These are phyloP conservation scores for Xylariaceae sp. DNA, from an alignment of 2,329 filamentous ascomycete genomes.

Conservation along the genomic window DNA sequence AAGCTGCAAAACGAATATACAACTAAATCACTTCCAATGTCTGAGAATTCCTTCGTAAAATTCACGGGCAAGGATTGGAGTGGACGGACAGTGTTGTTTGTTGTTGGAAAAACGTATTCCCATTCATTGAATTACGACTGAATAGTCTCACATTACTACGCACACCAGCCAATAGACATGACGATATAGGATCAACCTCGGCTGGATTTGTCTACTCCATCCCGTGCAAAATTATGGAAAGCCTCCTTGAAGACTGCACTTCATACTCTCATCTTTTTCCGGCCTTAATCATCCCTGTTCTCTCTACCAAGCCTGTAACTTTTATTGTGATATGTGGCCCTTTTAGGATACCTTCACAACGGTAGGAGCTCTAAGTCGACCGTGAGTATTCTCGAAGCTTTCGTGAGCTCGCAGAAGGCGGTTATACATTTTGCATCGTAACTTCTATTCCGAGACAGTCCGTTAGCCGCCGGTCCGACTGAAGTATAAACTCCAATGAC, in stretches of 20 bases:
- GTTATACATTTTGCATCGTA: constrained; percentile 21
- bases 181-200: constrained; percentile 55
- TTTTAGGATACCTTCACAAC: constrained; percentile 45
- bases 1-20: background rate
- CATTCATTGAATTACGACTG: constrained; percentile 12
- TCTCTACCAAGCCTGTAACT: constrained; percentile 52
- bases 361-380: constrained; percentile 39
- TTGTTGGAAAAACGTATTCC: background rate
- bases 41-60: background rate
- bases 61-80: background rate
- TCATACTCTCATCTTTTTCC: constrained; percentile 42
- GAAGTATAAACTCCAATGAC: background rate
- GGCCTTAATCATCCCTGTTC: constrained; percentile 36
- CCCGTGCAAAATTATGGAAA: constrained; percentile 40
- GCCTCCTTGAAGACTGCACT: constrained; percentile 45
- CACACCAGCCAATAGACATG: constrained; percentile 38
- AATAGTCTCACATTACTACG: constrained; percentile 29
- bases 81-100: background rate
- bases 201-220: constrained; percentile 45
- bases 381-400: constrained; percentile 42
- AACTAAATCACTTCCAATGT: background rate
- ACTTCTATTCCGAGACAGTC: constrained; percentile 14
- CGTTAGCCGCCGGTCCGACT: constrained; percentile 2
- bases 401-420: constrained; percentile 35
- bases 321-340: constrained; percentile 50